Base-by-base conservation (phyloP, 495 filamentous ascomycete species). In the Hapsidospora chrysogenum region DNA sequence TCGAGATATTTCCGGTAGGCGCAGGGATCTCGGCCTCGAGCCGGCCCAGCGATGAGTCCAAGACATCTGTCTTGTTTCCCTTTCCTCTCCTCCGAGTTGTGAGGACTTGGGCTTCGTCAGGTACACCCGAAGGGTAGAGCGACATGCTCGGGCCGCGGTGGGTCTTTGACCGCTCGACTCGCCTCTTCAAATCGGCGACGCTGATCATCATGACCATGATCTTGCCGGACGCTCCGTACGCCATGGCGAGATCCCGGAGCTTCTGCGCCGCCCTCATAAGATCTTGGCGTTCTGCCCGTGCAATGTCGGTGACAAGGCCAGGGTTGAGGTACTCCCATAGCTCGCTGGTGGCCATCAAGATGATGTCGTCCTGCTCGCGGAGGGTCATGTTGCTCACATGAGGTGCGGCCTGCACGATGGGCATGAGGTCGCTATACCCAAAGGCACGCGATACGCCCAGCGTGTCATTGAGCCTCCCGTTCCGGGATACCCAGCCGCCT, bases 151-250 rank as follows among this genome's bases (percentile, higher is more conserved):
- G 73, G 13, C 79, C 77, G 29, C 80, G 63, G 49, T 72, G 56
- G 31, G 60, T 65, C 19, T 80, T 73, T 17, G 70, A 74, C 39
- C 76, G 68, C 40, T 85, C 79, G 32, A 60, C 62, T 32, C 81
- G 70, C 46, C 78, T 81, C 56, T 85, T 86, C 29, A 96, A 57
- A 49, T 95, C 84, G 36, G 78, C 77, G 28, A 99, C 79, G 17
- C 85, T 84, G 33, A 99, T 72, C 52, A 96, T 80, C 85, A 94
- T 93, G 1, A 99, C 84, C 89, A 95, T 96, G 43, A 99, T 78
- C 60, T 96, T 99, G 43, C 76, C 77, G 5, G 69, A 82, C 20
- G 86, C 78, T 14, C 89, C 92, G 49, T 93, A 96, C 3, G 87
- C 81, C 41, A 99, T 92, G 17, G 89, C 92, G 25, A 99, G 61